Conservation (phyloP, 2,329 filamentous ascomycete species). For the Scortechinia acanthostroma region DNA sequence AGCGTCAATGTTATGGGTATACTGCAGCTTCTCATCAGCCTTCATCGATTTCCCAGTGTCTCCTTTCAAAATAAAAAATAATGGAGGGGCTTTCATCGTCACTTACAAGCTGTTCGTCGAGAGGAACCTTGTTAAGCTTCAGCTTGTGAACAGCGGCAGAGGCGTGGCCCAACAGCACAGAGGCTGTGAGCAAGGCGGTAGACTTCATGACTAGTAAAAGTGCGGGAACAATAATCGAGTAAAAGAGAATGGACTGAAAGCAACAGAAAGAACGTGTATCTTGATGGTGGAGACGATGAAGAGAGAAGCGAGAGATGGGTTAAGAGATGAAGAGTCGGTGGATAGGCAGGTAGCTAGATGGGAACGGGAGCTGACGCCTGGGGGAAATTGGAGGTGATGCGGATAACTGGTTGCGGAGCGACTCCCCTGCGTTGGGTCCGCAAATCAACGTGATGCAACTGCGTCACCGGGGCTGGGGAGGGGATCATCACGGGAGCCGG, state of each 20-base stretch:
- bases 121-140: conserved; percentile 93
- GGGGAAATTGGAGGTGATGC: background rate
- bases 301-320: background rate
- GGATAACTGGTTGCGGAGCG: background rate
- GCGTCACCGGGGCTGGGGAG: background rate
- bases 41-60: too few relatives aligned
- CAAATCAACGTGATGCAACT: background rate
- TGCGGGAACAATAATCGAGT: too few relatives aligned
- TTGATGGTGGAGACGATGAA: background rate
- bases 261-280: background rate
- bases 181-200: conserved; percentile 70
- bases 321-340: background rate
- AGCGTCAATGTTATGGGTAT: conserved; percentile 70
- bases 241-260: too few relatives aligned
- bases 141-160: conserved; percentile 87
- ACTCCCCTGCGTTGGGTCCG: background rate
- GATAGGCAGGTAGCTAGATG: background rate
- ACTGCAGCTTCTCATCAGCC: too few relatives aligned
- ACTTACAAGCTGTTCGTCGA: conserved; percentile 85
- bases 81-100: too few relatives aligned
- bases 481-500: background rate
- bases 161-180: conserved; percentile 74
- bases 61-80: too few relatives aligned
- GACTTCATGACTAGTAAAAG: too few relatives aligned
- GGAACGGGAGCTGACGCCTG: too few relatives aligned